Percentiles rank a stretch among this genome's conserved stretches.
Conservation (phyloP, 495 filamentous ascomycete species). For the Tuber microsphaerosporum region DNA sequence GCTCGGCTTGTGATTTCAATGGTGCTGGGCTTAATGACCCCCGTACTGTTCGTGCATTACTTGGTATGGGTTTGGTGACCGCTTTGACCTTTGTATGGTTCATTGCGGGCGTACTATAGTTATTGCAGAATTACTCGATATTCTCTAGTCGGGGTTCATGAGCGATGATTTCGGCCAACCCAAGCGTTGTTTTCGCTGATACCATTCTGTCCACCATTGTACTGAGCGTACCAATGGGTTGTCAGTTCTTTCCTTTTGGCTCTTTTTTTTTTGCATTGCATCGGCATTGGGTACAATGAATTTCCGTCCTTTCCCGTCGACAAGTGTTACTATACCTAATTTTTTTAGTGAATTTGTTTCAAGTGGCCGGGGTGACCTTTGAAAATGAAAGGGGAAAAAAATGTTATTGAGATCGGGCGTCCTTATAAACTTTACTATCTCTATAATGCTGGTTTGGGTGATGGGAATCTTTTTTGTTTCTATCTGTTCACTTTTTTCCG, state of each 20-base stretch:
- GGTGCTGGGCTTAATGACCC: constrained; percentile 50
- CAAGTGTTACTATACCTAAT: background rate
- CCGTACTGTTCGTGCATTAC: constrained; percentile 61
- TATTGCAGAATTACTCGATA: background rate
- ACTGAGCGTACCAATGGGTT: background rate
- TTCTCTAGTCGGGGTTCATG: background rate
- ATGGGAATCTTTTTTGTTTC: background rate
- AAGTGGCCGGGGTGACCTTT: background rate
- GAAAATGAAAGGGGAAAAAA: background rate
- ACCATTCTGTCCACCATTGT: background rate
- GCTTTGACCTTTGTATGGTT: constrained; percentile 86
- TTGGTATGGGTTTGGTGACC: constrained; percentile 69
- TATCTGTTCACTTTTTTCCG: constrained; percentile 8
- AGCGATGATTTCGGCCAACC: background rate
- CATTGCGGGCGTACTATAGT: constrained; percentile 50
- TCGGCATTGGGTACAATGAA: constrained; percentile 37
- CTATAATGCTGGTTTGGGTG: background rate
- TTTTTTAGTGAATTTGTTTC: constrained; percentile 5
- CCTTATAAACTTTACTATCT: background rate
- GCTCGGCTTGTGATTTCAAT: constrained; percentile 45
- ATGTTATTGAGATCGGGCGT: background rate
- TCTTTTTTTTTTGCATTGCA: constrained; percentile 24
- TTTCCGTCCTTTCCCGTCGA: constrained; percentile 13
- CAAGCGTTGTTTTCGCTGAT: background rate
- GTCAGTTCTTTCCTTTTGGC: constrained; percentile 18